Evolutionary conservation across 148 eudicot species (phyloP), one percentile per base, ranked within the genome.

Genomic region (Beta vulgaris): DNA sequence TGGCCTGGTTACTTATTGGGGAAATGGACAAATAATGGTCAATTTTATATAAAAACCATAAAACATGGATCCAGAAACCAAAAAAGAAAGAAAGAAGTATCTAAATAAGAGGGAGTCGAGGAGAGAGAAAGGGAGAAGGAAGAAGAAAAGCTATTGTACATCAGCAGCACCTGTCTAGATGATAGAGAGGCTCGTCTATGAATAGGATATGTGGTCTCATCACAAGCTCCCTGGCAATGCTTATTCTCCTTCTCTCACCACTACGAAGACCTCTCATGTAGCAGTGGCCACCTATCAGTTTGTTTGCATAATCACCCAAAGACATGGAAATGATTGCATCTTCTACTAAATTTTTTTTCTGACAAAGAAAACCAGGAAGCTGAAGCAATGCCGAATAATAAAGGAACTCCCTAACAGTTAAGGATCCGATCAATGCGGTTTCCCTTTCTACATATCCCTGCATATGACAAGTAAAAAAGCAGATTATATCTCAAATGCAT

Each of bases 401-500:
- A 64, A 94, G 96, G 78, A 87, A 90, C 81, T 94, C 98, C 70
- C 97, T 89, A 71, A 94, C 98, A 61, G 98, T 90, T 49, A 94
- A 85, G 72, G 98, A 94, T 79, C 92, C 98, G 53, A 94, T 90
- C 40, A 94, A 85, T 43, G 93, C 80, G 26, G 93, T 94, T 77
- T 90, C 88, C 81, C 98, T 90, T 79, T 92, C 98, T 80, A 94
- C 97, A 87, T 76, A 94, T 75, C 98, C 98, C 98, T 94, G 86
- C 68, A 40, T 75, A 80, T 28, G 55, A 44, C n/a, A 68, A 58
- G 60, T 29, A 35, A 71, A n/a, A 66, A 72, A 39, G 19, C 62
- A 49, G 23, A 32, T 76, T 72, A 62, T 59, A 25, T 67, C 14
- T 28, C 16, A 13, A 23, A 19, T 58, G 34, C 34, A 49, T 40